Evolutionary conservation across 352 stramenopile genomes (phyloP).

Genomic region (Phytophthora rubi): DNA sequence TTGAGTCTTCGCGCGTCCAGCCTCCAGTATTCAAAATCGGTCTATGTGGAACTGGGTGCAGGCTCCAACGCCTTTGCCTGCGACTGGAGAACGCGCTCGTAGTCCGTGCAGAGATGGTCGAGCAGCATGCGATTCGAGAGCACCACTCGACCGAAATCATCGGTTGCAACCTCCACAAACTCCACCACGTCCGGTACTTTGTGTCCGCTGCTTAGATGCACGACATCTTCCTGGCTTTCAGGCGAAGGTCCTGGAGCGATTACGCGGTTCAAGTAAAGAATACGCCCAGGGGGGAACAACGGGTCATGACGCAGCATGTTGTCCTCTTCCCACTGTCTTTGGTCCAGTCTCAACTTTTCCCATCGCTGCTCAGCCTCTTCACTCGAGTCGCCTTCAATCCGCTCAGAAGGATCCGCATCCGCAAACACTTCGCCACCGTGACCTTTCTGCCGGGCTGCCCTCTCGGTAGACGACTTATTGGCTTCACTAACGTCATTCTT

Average conservation of each 20-base stretch:
- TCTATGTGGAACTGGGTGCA: not conserved
- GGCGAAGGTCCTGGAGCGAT: conserved; percentile 19
- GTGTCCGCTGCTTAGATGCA: conserved; percentile 7
- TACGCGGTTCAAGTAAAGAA: conserved; percentile 71
- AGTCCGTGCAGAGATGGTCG: conserved; percentile 87
- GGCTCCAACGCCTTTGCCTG: conserved; percentile 21
- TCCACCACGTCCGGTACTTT: conserved; percentile 44
- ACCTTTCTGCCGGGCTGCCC: conserved; percentile 6
- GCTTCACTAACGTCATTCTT: conserved; percentile 6
- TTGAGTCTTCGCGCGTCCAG: not conserved
- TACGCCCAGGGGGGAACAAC: conserved; percentile 72
- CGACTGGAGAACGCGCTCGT: conserved; percentile 66
- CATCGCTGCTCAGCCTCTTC: conserved; percentile 27
- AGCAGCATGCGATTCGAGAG: conserved; percentile 87
- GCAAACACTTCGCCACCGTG: conserved; percentile 13
- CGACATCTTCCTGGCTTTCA: conserved; percentile 6
- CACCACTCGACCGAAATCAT: conserved; percentile 76
- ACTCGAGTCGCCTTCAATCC: conserved; percentile 21
- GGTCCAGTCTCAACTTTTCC: conserved; percentile 26
- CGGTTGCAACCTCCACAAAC: conserved; percentile 66
- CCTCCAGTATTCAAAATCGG: not conserved
- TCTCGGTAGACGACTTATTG: not conserved
- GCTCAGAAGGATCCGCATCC: conserved; percentile 28
- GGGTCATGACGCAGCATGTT: conserved; percentile 54
- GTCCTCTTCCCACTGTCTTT: conserved; percentile 35